These are phyloP conservation scores for Cytospora piceicola DNA, from an alignment of 2,329 filamentous ascomycete species.

Conservation along the genomic window DNA sequence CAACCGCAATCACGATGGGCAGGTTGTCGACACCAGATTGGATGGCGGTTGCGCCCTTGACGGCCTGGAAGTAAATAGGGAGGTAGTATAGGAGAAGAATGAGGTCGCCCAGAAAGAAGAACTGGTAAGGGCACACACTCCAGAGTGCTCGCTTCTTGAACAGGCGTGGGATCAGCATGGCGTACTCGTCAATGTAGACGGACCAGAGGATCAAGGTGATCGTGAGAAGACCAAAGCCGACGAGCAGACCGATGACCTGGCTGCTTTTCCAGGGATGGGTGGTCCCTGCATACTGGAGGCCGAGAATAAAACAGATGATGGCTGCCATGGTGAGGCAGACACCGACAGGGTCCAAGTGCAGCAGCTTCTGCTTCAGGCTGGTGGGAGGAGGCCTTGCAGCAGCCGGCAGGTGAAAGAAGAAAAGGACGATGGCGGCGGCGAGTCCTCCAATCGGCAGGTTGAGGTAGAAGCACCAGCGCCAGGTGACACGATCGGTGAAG, in stretches of 20 bases:
- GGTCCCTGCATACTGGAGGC: slow-evolving; percentile 48
- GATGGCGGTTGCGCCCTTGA: slow-evolving; percentile 41
- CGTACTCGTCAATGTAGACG: slow-evolving; percentile 46
- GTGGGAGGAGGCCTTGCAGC: no score
- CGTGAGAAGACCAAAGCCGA: slow-evolving; percentile 33
- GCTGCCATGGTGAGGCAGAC: slow-evolving; percentile 43
- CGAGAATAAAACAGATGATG: slow-evolving; percentile 45
- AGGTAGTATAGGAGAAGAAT: slow-evolving; percentile 52
- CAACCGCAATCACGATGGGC: slow-evolving; percentile 45
- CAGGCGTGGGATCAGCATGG: slow-evolving; percentile 54
- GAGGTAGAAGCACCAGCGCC: slow-evolving; percentile 38
- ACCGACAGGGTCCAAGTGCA: slow-evolving; percentile 48
- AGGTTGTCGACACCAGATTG: slow-evolving; percentile 46
- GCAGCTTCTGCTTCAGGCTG: slow-evolving; percentile 42
- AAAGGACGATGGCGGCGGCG: slow-evolving; percentile 31
- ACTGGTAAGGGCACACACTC: slow-evolving; percentile 45
- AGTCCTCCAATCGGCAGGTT: slow-evolving; percentile 39
- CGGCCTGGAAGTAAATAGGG: no score
- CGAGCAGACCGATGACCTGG: slow-evolving; percentile 42
- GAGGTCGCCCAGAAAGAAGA: slow-evolving; percentile 49
- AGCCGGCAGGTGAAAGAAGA: slow-evolving; percentile 40
- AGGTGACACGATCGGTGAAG: slow-evolving; percentile 34
- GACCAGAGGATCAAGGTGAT: slow-evolving; percentile 39
- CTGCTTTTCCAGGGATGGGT: slow-evolving; percentile 42
- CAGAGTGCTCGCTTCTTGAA: slow-evolving; percentile 49